phyloP scores from a whole-genome alignment of 2,329 filamentous ascomycete species.

The Colletotrichum sp. region DNA sequence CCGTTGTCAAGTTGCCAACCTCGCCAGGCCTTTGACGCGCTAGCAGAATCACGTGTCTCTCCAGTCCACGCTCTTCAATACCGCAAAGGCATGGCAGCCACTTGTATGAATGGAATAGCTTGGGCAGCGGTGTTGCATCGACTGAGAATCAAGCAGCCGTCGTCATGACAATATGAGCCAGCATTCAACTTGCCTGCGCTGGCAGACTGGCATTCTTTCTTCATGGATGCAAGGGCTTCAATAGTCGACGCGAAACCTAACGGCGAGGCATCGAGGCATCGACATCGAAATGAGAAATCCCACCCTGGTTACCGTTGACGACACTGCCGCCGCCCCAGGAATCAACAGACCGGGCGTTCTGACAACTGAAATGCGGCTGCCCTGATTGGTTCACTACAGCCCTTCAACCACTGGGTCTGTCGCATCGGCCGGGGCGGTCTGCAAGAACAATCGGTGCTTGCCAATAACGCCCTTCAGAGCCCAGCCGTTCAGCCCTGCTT shows the following conservation, averaged over 20 bases:
- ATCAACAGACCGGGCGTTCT: neutral
- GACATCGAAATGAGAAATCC: slow-evolving; percentile 1
- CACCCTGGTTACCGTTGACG: slow-evolving; percentile 4
- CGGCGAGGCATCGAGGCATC: slow-evolving; percentile 13
- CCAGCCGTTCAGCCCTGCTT: neutral
- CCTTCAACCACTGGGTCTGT: neutral
- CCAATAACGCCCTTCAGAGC: neutral
- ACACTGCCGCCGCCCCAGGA: neutral
- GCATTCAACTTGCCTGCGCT: neutral
- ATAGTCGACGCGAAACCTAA: neutral
- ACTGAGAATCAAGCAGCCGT: neutral
- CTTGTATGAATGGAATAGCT: no score
- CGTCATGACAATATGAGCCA: neutral
- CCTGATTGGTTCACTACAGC: neutral
- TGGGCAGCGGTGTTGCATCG: neutral
- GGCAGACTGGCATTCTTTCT: neutral
- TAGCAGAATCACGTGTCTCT: neutral
- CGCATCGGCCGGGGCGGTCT: neutral
- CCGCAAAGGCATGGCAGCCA: neutral
- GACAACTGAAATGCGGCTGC: neutral
- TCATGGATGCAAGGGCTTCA: neutral
- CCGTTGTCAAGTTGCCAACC: neutral
- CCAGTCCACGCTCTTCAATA: neutral
- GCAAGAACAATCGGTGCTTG: neutral
- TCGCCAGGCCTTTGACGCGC: neutral